A percentile compares a stretch with the other conserved stretches of the same genome.
phyloP scores from a whole-genome alignment of 2,329 filamentous ascomycete species.

The Arthrobotrys sphaeroides region DNA sequence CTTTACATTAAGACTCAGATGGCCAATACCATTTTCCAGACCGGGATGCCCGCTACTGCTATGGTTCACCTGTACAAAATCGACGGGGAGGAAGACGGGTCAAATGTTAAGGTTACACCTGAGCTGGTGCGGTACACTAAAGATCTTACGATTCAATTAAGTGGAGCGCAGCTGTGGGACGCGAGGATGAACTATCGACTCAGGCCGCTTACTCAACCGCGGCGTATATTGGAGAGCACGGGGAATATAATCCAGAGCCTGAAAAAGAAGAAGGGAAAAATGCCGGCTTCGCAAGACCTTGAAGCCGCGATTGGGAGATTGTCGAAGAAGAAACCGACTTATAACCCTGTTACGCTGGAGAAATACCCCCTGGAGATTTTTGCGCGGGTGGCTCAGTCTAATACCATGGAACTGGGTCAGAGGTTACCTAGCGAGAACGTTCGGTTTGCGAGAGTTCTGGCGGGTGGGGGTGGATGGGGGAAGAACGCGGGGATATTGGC shows the following conservation, averaged over 20 bases:
- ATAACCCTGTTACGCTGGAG: constrained; percentile 2
- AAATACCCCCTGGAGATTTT: constrained; percentile 29
- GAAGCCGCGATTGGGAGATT: constrained; percentile 71
- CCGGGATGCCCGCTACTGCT: constrained; percentile 71
- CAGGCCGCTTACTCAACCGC: constrained; percentile 71
- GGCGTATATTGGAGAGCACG: constrained; percentile 72
- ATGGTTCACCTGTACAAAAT: constrained; percentile 57
- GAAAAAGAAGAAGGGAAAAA: constrained; percentile 58
- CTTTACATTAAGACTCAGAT: constrained; percentile 63
- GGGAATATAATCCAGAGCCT: constrained; percentile 81
- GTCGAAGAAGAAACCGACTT: constrained; percentile 64
- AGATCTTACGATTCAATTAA: constrained; percentile 4
- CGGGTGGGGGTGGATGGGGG: constrained; percentile 84
- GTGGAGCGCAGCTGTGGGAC: constrained; percentile 1
- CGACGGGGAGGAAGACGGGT: neutral
- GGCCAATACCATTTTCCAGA: constrained; percentile 81
- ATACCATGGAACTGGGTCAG: neutral
- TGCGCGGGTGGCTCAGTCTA: neutral
- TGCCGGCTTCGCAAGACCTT: constrained; percentile 76
- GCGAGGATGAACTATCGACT: constrained; percentile 64
- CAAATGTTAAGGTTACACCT: neutral
- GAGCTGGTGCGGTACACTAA: neutral
- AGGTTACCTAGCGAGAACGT: constrained; percentile 56
- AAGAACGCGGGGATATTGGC: constrained; percentile 80
- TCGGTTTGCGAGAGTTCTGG: constrained; percentile 56